Base-by-base conservation (phyloP, 805 yeast species). In the Barnettozyma sucrosica region DNA sequence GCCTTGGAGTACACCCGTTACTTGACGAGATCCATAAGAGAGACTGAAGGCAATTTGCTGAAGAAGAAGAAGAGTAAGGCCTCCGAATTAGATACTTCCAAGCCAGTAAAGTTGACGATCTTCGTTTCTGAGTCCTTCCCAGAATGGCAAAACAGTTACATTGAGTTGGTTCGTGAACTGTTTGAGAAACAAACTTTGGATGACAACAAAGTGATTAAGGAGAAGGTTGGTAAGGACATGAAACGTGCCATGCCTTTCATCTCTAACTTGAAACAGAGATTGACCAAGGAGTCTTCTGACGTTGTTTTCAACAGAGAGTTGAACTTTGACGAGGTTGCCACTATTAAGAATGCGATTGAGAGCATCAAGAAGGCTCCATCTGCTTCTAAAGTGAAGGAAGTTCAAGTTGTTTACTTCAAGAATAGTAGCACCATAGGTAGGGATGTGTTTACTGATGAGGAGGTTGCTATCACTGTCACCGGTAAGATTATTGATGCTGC, bases 181-280 rank as follows among this genome's bases (percentile, higher is more conserved):
- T 85, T 86, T 56, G 89, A 80, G 58, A 67, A 65, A 41, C 82
- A 79, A 33, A 67, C 78, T 25, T 72, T 85, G 61, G 72, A 81
- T 54, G 92, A 85, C 65, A 83, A 76, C 70, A 76, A 75, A 60
- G 71, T 69, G 49, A 71, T 85, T 58, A 83, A 77, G 65, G 77
- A 80, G 56, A 79, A 72, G 63, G 81, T 85, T 51, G 87, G 87
- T 55, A 83, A 82, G 66, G 98, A 93, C 61, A 87, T 90, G 86
- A 93, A 93, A 78, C 84, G 95, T 59, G 97, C 96, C 51, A 93
- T 93, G 98, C 98, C 98, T 50, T 92, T 90, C 67, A 89, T 93
- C 52, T 83, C 92, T 54, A 72, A 80, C 57, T 73, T 93, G 66
- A 90, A 93, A 69, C 87, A 83, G 64, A 81, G 95, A 71, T 75